A percentile compares a stretch with the other conserved stretches of the same genome.
Conservation (phyloP, 495 filamentous ascomycete species). For the Trichoderma gamsii region DNA sequence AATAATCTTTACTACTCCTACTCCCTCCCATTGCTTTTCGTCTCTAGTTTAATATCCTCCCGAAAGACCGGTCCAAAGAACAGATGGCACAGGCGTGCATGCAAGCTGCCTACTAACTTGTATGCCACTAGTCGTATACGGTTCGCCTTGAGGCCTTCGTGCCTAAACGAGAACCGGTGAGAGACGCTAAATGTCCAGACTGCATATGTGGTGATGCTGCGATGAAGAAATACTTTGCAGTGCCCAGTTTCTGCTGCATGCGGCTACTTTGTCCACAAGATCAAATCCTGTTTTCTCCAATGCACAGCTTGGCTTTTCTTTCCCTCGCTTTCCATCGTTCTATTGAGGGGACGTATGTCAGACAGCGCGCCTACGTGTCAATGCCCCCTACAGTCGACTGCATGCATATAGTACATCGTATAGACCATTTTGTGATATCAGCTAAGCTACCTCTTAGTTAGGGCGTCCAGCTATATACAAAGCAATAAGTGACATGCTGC, state of each 20-base stretch:
- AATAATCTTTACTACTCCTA: no score
- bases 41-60: no score
- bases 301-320: not conserved
- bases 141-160: not conserved
- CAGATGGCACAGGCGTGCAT: no score
- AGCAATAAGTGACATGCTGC: no score
- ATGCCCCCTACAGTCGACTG: not conserved
- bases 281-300: not conserved
- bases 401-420: not conserved
- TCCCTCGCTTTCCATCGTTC: not conserved
- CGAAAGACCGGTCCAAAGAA: no score
- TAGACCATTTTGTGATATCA: not conserved
- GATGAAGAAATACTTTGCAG: not conserved
- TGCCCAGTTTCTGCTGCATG: not conserved
- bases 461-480: no score
- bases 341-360: not conserved
- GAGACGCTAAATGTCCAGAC: not conserved
- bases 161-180: slow-evolving; percentile 7
- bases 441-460: not conserved
- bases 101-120: no score
- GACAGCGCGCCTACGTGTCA: not conserved
- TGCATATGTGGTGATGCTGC: not conserved
- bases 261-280: not conserved
- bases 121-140: not conserved
- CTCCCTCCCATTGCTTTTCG: no score